Conservation (phyloP, 1,284 basidiomycete species). For the Trichosporon inkin region DNA sequence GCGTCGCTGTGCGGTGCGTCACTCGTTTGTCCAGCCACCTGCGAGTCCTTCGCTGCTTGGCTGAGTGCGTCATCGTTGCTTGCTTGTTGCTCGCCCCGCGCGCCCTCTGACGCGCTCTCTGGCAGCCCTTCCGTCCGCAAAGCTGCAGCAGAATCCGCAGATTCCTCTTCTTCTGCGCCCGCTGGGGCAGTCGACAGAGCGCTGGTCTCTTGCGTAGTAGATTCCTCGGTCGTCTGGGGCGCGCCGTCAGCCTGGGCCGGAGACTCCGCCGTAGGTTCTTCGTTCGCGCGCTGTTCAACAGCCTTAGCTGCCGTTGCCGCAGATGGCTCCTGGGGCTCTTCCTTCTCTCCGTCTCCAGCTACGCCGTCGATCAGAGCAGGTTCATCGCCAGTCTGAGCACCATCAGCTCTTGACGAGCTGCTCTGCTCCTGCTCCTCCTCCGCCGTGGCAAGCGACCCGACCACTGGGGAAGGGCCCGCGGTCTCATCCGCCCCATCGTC, state of each 20-base stretch:
- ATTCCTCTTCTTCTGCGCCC: neutral
- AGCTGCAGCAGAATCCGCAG: neutral
- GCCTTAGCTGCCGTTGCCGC: neutral
- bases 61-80: too few relatives aligned
- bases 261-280: neutral
- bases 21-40: neutral
- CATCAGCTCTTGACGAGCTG: too few relatives aligned
- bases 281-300: neutral
- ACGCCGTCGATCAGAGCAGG: neutral
- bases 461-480: too few relatives aligned
- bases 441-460: too few relatives aligned
- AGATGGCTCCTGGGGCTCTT: neutral
- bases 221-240: neutral
- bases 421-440: too few relatives aligned
- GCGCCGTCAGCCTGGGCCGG: neutral
- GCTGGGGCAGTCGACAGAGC: neutral
- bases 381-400: neutral
- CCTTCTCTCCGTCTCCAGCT: neutral
- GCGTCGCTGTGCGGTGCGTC: neutral
- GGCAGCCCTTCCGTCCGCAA: too few relatives aligned
- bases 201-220: neutral
- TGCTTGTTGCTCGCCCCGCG: neutral
- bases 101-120: neutral
- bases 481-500: too few relatives aligned
- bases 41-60: too few relatives aligned